phyloP scores from a whole-genome alignment of 2,329 filamentous ascomycete species.

The Alternaria arborescens region DNA sequence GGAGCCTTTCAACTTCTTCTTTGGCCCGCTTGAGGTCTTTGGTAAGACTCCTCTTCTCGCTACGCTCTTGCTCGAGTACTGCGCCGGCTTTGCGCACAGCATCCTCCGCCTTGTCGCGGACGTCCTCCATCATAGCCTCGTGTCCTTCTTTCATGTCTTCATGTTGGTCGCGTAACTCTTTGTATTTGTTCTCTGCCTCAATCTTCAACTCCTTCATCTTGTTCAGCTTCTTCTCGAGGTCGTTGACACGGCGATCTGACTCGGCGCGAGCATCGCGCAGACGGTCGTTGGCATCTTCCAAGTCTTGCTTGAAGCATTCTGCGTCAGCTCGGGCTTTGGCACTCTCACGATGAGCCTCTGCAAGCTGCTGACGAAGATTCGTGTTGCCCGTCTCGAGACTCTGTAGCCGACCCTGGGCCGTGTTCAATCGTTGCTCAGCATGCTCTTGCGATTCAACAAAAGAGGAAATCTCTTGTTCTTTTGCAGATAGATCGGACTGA shows the following conservation, averaged over 20 bases:
- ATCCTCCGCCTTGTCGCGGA: slow-evolving; percentile 48
- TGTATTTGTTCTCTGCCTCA: slow-evolving; percentile 36
- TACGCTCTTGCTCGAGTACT: slow-evolving; percentile 45
- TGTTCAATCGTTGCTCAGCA: slow-evolving; percentile 36
- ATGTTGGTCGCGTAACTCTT: slow-evolving; percentile 38
- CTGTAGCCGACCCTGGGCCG: slow-evolving; percentile 41
- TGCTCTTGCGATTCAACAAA: slow-evolving; percentile 36
- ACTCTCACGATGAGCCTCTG: slow-evolving; percentile 41
- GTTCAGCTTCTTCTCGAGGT: slow-evolving; percentile 42
- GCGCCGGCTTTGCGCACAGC: slow-evolving; percentile 45
- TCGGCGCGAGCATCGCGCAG: slow-evolving; percentile 37
- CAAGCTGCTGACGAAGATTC: slow-evolving; percentile 45
- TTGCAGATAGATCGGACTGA: slow-evolving; percentile 28
- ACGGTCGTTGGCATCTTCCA: slow-evolving; percentile 37
- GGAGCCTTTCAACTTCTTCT: slow-evolving; percentile 33
- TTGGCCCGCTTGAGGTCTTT: slow-evolving; percentile 39
- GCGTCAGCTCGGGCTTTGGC: slow-evolving; percentile 34
- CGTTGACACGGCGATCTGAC: slow-evolving; percentile 38
- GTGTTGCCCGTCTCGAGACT: slow-evolving; percentile 38
- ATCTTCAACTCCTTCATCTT: slow-evolving; percentile 39
- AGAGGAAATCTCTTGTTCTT: slow-evolving; percentile 37
- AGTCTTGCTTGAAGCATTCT: slow-evolving; percentile 38
- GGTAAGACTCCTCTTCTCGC: slow-evolving; percentile 38
- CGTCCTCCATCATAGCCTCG: slow-evolving; percentile 36
- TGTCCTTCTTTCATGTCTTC: slow-evolving; percentile 40